A percentile compares a stretch with the other conserved stretches of the same genome.
Conservation (phyloP, 768 basidiomycete genomes). For the Peribolospora baueri region DNA sequence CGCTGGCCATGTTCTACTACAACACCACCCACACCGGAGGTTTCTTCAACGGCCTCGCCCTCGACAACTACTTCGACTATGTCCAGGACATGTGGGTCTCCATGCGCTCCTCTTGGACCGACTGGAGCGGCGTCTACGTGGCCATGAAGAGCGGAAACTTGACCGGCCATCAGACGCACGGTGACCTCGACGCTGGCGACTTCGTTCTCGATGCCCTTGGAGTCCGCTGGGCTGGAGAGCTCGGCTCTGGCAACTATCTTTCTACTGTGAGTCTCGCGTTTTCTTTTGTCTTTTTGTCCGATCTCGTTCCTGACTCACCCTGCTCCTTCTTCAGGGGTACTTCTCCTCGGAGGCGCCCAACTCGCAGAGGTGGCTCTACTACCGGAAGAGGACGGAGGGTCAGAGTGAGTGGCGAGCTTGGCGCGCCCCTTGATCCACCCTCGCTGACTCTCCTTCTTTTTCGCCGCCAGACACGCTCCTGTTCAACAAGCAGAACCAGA, state of each 20-base stretch:
- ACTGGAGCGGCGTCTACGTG: slow-evolving; percentile 52
- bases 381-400: slow-evolving; percentile 87
- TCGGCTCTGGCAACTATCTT: slow-evolving; percentile 68
- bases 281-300: not conserved
- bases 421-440: no score
- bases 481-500: slow-evolving; percentile 52
- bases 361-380: slow-evolving; percentile 54
- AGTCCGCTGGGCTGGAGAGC: slow-evolving; percentile 63
- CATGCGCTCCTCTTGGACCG: slow-evolving; percentile 83
- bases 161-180: slow-evolving; percentile 73
- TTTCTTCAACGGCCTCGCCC: slow-evolving; percentile 63
- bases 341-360: slow-evolving; percentile 50
- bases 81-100: slow-evolving; percentile 58
- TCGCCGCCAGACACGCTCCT: slow-evolving; percentile 37
- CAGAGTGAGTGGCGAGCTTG: slow-evolving; percentile 28
- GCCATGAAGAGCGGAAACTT: slow-evolving; percentile 68
- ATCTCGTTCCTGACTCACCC: not conserved
- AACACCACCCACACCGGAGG: slow-evolving; percentile 57
- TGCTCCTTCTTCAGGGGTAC: slow-evolving; percentile 26
- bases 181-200: slow-evolving; percentile 80
- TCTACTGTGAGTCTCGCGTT: slow-evolving; percentile 18
- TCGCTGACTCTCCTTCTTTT: no score
- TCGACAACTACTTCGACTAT: slow-evolving; percentile 64
- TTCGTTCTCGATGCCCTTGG: slow-evolving; percentile 89
- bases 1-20: slow-evolving; percentile 67